Evolutionary conservation across 139 green algal genomes (phyloP).

Genomic region (Chlamydomonas sp.): DNA sequence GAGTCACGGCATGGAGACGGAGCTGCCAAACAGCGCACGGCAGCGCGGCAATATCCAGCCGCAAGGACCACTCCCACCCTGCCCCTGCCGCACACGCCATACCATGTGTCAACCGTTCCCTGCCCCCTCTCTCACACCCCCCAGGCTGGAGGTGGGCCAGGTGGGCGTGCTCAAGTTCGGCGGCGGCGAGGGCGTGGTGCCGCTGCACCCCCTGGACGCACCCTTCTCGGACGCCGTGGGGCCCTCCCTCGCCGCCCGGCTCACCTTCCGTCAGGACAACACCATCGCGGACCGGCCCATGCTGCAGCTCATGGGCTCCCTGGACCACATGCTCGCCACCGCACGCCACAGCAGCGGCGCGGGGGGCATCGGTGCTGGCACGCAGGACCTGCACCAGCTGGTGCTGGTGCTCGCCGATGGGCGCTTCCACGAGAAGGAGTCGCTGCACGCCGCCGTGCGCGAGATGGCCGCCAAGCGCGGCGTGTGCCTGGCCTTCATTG

Average conservation of each 20-base stretch:
- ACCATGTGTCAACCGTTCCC: not conserved
- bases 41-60: too few species aligned
- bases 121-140: not conserved
- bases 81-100: not conserved
- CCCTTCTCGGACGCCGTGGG: slow-evolving; percentile 91
- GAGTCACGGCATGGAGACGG: too few species aligned
- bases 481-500: slow-evolving; percentile 93
- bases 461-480: slow-evolving; percentile 67
- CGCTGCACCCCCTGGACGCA: slow-evolving; percentile 85
- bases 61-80: not conserved
- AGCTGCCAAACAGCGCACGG: too few species aligned
- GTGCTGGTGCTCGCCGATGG: slow-evolving; percentile 97
- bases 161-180: slow-evolving; percentile 94
- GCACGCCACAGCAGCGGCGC: slow-evolving; percentile 62
- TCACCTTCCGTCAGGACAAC: slow-evolving; percentile 93
- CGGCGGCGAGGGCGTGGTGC: slow-evolving; percentile 70
- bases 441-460: slow-evolving; percentile 73
- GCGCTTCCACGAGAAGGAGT: slow-evolving; percentile 96
- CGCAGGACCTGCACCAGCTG: slow-evolving; percentile 72
- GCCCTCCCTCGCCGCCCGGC: slow-evolving; percentile 70
- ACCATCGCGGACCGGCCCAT: slow-evolving; percentile 94
- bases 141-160: slow-evolving; percentile 78
- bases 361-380: slow-evolving; percentile 47
- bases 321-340: slow-evolving; percentile 78
- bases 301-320: slow-evolving; percentile 82